Conservation (phyloP, 108 stramenopile species). For the Cyclotella distinguenda region DNA sequence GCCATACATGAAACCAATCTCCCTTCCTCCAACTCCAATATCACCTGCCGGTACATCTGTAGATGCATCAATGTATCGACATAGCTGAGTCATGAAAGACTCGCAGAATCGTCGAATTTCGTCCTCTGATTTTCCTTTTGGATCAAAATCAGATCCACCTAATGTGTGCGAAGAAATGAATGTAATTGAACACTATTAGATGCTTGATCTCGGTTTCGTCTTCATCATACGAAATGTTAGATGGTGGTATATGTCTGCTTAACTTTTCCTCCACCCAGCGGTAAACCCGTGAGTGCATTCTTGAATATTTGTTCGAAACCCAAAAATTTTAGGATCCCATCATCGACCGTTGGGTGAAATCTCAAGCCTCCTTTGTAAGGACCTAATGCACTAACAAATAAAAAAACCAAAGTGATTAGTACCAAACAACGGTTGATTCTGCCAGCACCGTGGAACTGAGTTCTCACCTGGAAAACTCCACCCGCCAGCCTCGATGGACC, state of each 20-base stretch:
- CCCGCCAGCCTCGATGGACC: slow-evolving; percentile 69
- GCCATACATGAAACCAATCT: slow-evolving; percentile 83
- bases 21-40: slow-evolving; percentile 83
- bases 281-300: slow-evolving; percentile 75
- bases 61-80: slow-evolving; percentile 64
- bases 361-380: slow-evolving; percentile 94
- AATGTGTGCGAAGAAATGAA: neutral
- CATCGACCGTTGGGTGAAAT: slow-evolving; percentile 87
- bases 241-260: neutral
- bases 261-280: slow-evolving; percentile 51
- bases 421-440: neutral
- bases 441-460: too few relatives aligned
- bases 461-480: slow-evolving; percentile 70
- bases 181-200: neutral
- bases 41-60: slow-evolving; percentile 88
- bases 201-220: neutral
- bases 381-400: slow-evolving; percentile 67
- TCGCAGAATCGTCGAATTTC: slow-evolving; percentile 83
- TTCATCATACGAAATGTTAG: neutral
- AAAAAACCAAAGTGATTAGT: neutral
- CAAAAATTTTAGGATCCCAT: slow-evolving; percentile 82
- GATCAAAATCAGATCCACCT: slow-evolving; percentile 83
- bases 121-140: slow-evolving; percentile 74
- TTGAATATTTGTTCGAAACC: slow-evolving; percentile 88
- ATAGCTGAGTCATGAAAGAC: slow-evolving; percentile 76